Evolutionary conservation across 2,329 filamentous ascomycete species (phyloP), one percentile per base, ranked within the genome.

Genomic region (Fusarium tricinctum): DNA sequence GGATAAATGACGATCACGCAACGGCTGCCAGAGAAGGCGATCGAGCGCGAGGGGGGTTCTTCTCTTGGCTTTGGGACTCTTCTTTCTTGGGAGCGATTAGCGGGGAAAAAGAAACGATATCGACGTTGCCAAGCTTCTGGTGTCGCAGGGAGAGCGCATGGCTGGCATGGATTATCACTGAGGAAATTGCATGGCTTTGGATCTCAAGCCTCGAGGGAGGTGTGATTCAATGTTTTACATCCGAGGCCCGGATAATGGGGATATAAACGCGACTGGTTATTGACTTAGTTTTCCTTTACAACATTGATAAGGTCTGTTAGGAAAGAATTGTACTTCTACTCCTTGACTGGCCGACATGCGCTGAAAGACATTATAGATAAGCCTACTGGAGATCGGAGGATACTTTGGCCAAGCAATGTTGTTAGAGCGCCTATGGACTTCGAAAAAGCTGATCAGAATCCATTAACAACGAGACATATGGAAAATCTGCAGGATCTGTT

Each of bases 1-100:
- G 61, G 60, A 65, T 64, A 28, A 14, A n/a, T 17, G 60, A 22
- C 20, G 61, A 64, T 64, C 61, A 64, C 40, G 44, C 32, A 54
- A 54, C 61, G 54, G 52, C n/a, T 44, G 39, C 60, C 32, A 57
- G 22, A 33, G 46, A 62, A 35, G 42, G 26, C 23, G 62, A 59
- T 58, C 51, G n/a, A 26, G 43, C 23, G 23, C 48, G 48, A 53
- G 17, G 33, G n/a, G 26, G 28, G 28, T 13, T 30, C 28, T 26
- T 43, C 12, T 20, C 23, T 15, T 26, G 28, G 30, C 22, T 23
- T n/a, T 19, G 32, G 38, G n/a, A 12, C 44, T 49, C 58, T 44
- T 44, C 57, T 58, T 9, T 22, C 17, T 30, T 30, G 53, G 19
- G 23, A 28, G 17, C 52, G 51, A 64, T 64, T 64, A 51, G 61